Base-by-base conservation (phyloP, 139 green algal genomes). In the Chlorella vulgaris region DNA sequence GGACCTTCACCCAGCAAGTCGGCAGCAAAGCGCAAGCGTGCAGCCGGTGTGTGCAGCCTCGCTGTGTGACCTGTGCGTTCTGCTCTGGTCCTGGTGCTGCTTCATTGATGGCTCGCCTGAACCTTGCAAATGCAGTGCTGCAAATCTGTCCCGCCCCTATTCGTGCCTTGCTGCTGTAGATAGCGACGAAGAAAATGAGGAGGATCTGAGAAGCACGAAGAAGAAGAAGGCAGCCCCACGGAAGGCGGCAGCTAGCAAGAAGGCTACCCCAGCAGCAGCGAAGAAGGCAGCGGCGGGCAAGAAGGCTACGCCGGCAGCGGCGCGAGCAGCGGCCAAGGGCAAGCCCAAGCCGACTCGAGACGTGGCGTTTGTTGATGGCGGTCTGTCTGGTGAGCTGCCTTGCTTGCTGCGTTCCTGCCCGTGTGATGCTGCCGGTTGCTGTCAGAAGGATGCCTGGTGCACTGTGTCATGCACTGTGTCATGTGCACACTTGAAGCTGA, bases 321-420 rank as follows among this genome's bases (percentile, higher is more conserved):
- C 10, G 47, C 47, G 47, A 26, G n/a, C 60, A 51, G 62, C 74
- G 43, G 73, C 73, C 1, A 35, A 29, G 33, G 33, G 22, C 24
- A 80, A 76, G 66, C 74, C 78, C 19, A 69, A 78, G 31, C 74
- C 42, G 4, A 24, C 35, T 33, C 53, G 60, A 10, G 81, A 77
- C 47, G 61, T 78, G 39, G 81, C 81, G 2, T 86, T 86, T 40
- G n/a, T 31, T 58, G 81, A 86, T 62, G 81, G 81, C 33, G 81
- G 81, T 0, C 22, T 85, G 58, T 71, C 65, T 47, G 63, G 39
- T 28, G 62, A 15, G 15, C 31, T 36, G 7, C 31, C 10, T 29
- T 29, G 8, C 8, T 8, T 33, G 65, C 15, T 28, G 1, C 4
- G 35, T 1, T 73, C 22, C 22, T n/a, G 65, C 63, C 10, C 2